phyloP scores from a whole-genome alignment of 495 filamentous ascomycete species.

The Xylaria castorea region DNA sequence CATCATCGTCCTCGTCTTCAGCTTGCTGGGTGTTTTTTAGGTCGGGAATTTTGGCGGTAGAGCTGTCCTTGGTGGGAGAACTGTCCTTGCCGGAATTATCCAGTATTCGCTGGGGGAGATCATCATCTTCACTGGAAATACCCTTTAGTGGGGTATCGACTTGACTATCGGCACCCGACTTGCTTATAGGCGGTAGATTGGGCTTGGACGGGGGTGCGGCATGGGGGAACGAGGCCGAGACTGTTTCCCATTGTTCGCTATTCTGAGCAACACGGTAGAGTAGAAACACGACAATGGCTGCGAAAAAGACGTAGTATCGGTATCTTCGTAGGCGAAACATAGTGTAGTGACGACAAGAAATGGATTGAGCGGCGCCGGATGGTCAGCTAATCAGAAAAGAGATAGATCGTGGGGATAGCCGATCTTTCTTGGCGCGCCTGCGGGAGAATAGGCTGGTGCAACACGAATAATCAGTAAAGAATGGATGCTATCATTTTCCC shows the following conservation, averaged over 20 bases:
- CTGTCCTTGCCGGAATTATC: conserved; percentile 32
- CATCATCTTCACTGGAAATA: conserved; percentile 29
- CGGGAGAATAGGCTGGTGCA: conserved; percentile 5
- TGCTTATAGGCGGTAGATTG: conserved; percentile 28
- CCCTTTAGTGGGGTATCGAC: conserved; percentile 24
- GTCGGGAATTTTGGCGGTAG: conserved; percentile 44
- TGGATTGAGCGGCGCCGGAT: conserved; percentile 16
- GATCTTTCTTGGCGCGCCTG: conserved; percentile 7
- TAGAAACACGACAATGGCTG: conserved; percentile 66
- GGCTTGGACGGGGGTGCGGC: conserved; percentile 33
- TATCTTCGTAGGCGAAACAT: conserved; percentile 84
- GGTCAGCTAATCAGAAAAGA: conserved; percentile 8
- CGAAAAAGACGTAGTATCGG: conserved; percentile 74
- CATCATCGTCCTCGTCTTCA: conserved; percentile 27
- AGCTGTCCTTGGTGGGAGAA: conserved; percentile 34
- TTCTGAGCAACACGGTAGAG: conserved; percentile 68
- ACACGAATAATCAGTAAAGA: conserved; percentile 9
- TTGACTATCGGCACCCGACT: conserved; percentile 29
- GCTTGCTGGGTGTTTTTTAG: conserved; percentile 42
- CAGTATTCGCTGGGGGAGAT: conserved; percentile 23
- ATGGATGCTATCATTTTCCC: conserved; percentile 21
- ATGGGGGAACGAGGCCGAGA: conserved; percentile 38
- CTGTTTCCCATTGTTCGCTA: conserved; percentile 52
- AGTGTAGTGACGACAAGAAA: conserved; percentile 47
- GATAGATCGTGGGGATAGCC: conserved; percentile 6